Evolutionary conservation across 371 early-diverging fungal genomes (phyloP).

Genomic region (Paraphysoderma sedebokerense): DNA sequence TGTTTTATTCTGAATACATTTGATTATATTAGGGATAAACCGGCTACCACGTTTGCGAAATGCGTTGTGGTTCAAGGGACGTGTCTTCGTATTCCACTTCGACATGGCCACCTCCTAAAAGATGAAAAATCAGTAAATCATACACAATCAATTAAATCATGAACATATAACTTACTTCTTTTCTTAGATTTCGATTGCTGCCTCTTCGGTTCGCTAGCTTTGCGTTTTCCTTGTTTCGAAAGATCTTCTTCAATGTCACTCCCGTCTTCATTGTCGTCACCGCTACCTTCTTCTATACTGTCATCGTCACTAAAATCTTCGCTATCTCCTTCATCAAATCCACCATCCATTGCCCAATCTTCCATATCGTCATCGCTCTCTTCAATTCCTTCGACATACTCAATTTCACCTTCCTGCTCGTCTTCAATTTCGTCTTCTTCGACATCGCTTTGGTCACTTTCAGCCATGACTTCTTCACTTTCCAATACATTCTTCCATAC

Average conservation of each 20-base stretch:
- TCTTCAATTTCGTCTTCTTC: conserved; percentile 40
- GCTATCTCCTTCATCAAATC: conserved; percentile 12
- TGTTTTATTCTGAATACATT: no score
- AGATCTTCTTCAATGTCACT: not conserved
- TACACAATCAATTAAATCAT: not conserved
- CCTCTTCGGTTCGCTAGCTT: not conserved
- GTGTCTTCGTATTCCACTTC: conserved; percentile 10
- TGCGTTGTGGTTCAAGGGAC: no score
- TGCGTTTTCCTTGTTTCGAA: not conserved
- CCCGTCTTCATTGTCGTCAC: conserved; percentile 9
- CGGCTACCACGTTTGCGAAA: no score
- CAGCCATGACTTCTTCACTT: conserved; percentile 40
- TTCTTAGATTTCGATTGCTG: not conserved
- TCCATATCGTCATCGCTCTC: conserved; percentile 36
- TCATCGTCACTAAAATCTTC: conserved; percentile 9
- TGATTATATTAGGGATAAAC: no score
- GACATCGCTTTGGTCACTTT: conserved; percentile 50
- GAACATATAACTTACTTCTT: not conserved
- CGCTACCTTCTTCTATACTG: conserved; percentile 14
- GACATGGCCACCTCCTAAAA: not conserved
- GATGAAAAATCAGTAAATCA: not conserved
- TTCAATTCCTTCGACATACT: conserved; percentile 33
- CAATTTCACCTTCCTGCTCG: conserved; percentile 35
- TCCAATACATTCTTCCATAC: conserved; percentile 60
- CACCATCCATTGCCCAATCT: conserved; percentile 11